Evolutionary conservation across 192 early-diverging fungal genomes (phyloP).

Genomic region (Backusella tarrabulga): DNA sequence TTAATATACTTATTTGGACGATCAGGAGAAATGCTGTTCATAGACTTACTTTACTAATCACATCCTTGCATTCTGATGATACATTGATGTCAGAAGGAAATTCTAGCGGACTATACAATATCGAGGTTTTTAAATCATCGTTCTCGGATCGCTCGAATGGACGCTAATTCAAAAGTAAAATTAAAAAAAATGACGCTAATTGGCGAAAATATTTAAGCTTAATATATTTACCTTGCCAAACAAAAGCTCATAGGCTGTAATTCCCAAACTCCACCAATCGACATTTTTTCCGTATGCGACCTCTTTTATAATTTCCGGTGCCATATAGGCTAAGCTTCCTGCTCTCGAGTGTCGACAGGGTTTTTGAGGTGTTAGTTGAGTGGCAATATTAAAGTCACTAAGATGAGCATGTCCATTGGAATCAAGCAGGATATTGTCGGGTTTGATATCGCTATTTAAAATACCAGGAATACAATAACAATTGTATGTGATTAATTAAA

Average conservation of each 20-base stretch:
- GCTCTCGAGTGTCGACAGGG: constrained; percentile 63
- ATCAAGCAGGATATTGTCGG: constrained; percentile 80
- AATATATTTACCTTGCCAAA: constrained; percentile 63
- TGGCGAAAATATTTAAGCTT: constrained; percentile 38
- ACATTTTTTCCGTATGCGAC: constrained; percentile 52
- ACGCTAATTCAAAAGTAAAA: constrained; percentile 46
- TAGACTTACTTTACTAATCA: constrained; percentile 45
- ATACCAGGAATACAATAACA: not conserved
- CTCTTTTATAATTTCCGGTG: constrained; percentile 68
- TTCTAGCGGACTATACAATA: constrained; percentile 61
- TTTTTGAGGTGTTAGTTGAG: constrained; percentile 61
- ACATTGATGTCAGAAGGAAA: constrained; percentile 49
- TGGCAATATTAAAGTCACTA: constrained; percentile 88
- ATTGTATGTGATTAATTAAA: not conserved
- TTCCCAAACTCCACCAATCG: constrained; percentile 80
- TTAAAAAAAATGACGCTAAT: not conserved
- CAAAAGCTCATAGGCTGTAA: constrained; percentile 71
- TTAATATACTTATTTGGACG: constrained; percentile 30
- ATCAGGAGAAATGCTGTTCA: not conserved
- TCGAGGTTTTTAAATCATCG: constrained; percentile 65
- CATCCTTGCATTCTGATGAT: constrained; percentile 50
- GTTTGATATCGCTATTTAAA: constrained; percentile 69
- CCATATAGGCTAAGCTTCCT: constrained; percentile 88
- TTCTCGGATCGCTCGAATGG: constrained; percentile 85
- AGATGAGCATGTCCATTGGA: constrained; percentile 77